These are phyloP conservation scores for Theobroma cacao DNA, from an alignment of 345 rosid genomes.

Conservation along the genomic window DNA sequence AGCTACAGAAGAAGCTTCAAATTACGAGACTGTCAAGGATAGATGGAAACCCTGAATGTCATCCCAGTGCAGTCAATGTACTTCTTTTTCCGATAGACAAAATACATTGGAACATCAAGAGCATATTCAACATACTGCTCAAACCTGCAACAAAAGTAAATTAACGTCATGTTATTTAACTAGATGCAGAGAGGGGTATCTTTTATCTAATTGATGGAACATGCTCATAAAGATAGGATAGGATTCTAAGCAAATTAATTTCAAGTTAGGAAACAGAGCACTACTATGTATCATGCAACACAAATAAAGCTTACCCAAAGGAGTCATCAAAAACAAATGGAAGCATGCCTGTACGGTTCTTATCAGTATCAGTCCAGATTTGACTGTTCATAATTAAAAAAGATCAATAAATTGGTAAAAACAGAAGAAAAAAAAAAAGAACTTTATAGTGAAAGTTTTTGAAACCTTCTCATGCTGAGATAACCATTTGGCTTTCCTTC, in stretches of 20 bases:
- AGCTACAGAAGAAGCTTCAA: conserved; percentile 21
- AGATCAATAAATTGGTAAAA: conserved; percentile 16
- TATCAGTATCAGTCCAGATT: conserved; percentile 94
- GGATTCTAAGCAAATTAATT: neutral
- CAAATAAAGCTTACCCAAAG: conserved; percentile 67
- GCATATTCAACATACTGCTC: conserved; percentile 99
- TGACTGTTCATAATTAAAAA: conserved; percentile 60
- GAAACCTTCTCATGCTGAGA: conserved; percentile 97
- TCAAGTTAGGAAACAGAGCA: neutral
- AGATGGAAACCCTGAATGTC: conserved; percentile 89
- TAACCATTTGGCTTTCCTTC: conserved; percentile 98
- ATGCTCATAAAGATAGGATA: neutral
- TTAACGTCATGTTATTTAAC: conserved; percentile 5
- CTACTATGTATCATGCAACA: neutral
- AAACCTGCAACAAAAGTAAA: conserved; percentile 56
- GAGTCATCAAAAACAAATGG: conserved; percentile 93
- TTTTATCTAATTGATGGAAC: neutral
- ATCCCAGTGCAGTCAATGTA: conserved; percentile 91
- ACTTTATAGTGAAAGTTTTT: conserved; percentile 1
- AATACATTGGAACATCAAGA: conserved; percentile 99
- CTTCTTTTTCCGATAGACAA: conserved; percentile 79
- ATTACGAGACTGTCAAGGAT: conserved; percentile 38
- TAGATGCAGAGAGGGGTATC: neutral
- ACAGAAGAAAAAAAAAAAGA: conserved; percentile 11
- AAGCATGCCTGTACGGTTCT: conserved; percentile 89